Base-by-base conservation (phyloP, 352 stramenopile genomes). In the Phytophthora hibernalis region DNA sequence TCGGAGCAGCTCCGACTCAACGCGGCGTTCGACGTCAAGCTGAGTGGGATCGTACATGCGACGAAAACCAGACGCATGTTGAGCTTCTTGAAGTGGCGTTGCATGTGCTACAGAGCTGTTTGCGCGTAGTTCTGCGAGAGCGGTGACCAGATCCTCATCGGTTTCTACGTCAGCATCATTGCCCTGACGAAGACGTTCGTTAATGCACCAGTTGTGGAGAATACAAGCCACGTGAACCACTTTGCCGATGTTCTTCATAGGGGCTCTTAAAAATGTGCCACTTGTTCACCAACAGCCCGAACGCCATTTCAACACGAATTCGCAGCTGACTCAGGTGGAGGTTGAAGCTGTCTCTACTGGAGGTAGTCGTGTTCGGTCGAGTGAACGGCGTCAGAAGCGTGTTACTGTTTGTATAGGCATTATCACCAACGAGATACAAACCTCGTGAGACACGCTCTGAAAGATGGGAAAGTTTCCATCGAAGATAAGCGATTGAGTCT, bases 201-300 rank as follows among this genome's bases (percentile, higher is more conserved):
- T 48, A 13, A 48, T 48, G n/a, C 40, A 48, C 37, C n/a, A 66
- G 18, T 59, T 66, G 58, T 66, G 38, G 2, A 60, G 18, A 30
- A 57, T 59, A n/a, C 49, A 66, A n/a, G 22, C 44, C 5, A 55
- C 47, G 26, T 50, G 11, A 2, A 55, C 16, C 1, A 59, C 48
- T 24, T 45, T 54, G 10, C 44, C 49, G 11, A 59, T 26, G 15
- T 44, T 57, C 42, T 65, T 65, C 47, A 66, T 22, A 2, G 20
- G 5, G 16, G 54, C 21, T 5, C 45, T 69, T 52, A 13, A 69
- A 54, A 7, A 69, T 24, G 1, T 37, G 26, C 61, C 52, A 69
- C 30, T 59, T 69, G 20, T 58, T 63, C 8, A 69, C 61, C 15
- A 69, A 20, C 2, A 64, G 15, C 28, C 59, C 59, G 47, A 67